These are phyloP conservation scores for Apiotrichum sp. DNA, from an alignment of 1,284 basidiomycete genomes.

Conservation along the genomic window DNA sequence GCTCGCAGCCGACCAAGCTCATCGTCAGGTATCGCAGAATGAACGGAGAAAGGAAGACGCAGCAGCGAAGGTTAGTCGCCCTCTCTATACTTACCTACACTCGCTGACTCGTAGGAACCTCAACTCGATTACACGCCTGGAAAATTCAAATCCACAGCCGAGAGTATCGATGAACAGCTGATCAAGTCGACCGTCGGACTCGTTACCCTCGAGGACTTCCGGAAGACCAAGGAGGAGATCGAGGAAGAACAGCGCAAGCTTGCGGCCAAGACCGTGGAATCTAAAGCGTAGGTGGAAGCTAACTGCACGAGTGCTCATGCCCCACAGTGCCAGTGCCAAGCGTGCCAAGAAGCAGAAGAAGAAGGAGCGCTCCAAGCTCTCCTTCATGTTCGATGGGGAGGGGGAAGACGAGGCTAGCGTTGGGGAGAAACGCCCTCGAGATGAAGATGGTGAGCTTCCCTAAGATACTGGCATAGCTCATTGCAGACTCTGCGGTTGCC, in stretches of 20 bases:
- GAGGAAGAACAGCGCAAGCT: slow-evolving; percentile 89
- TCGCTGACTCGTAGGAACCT: slow-evolving; percentile 25
- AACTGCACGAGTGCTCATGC: background rate
- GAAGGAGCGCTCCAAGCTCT: slow-evolving; percentile 81
- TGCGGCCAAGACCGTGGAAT: slow-evolving; percentile 56
- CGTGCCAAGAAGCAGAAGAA: slow-evolving; percentile 84
- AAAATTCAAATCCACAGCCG: slow-evolving; percentile 89
- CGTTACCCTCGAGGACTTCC: slow-evolving; percentile 87
- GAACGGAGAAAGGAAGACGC: too few relatives aligned
- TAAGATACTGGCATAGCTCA: background rate
- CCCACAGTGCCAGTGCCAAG: slow-evolving; percentile 30
- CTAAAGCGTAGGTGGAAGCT: slow-evolving; percentile 21
- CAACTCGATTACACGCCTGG: slow-evolving; percentile 66
- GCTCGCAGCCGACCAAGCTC: too few relatives aligned
- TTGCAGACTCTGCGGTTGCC: slow-evolving; percentile 19
- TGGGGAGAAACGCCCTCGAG: slow-evolving; percentile 18
- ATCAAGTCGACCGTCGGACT: slow-evolving; percentile 92
- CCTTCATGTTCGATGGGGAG: slow-evolving; percentile 58
- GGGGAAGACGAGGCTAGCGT: slow-evolving; percentile 16
- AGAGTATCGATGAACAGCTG: slow-evolving; percentile 88
- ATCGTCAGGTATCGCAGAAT: too few relatives aligned
- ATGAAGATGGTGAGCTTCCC: slow-evolving; percentile 25
- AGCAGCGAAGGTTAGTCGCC: too few relatives aligned
- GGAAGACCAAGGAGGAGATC: slow-evolving; percentile 75
- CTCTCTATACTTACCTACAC: too few relatives aligned